Base-by-base conservation (phyloP, 1,139 yeast species). In the Suhomyces bolitotheri region DNA sequence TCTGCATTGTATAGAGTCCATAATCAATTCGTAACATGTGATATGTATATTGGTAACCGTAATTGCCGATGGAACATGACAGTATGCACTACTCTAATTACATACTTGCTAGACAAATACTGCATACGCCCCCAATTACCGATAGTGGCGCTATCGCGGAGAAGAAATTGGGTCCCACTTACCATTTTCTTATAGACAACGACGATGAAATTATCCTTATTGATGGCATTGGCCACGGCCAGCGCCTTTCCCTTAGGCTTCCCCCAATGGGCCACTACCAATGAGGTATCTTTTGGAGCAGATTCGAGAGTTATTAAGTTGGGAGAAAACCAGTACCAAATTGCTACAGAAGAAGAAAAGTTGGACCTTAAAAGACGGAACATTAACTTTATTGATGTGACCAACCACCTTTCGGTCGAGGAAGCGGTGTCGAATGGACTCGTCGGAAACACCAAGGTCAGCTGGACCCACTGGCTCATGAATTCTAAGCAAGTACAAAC, bases 361-460 rank as follows among this genome's bases (percentile, higher is more conserved):
- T 56, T 78, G 38, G 55, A 58, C 8, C 64, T 82, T 42, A 75
- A 69, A 51, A 68, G 82, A 38, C 58, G 68, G 17, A 80, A 83
- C 29, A 59, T 71, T 25, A 72, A 68, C 25, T 87, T 85, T 55
- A 76, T 87, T 46, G 96, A 88, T 60, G 72, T 87, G 25, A 85
- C 96, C 6, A 67, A 69, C 25, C 60, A 59, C 26, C 42, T 69
- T 34, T 62, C 71, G 22, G 54, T 63, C 17, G 57, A 63, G 10
- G 60, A 62, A 2, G 71, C 75, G 5, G 45, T 56, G 15, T 50
- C 49, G 2, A 52, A 53, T 17, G 68, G 70, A 5, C 40, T 64
- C 35, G 45, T 69, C 16, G 51, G 44, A 5, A 17, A 28, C n/a
- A 13, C 27, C n/a, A 22, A 27, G 4, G 23, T 27, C 14, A 34